Conservation (phyloP, 108 stramenopile species). For the Stephanodiscus minutulus region DNA sequence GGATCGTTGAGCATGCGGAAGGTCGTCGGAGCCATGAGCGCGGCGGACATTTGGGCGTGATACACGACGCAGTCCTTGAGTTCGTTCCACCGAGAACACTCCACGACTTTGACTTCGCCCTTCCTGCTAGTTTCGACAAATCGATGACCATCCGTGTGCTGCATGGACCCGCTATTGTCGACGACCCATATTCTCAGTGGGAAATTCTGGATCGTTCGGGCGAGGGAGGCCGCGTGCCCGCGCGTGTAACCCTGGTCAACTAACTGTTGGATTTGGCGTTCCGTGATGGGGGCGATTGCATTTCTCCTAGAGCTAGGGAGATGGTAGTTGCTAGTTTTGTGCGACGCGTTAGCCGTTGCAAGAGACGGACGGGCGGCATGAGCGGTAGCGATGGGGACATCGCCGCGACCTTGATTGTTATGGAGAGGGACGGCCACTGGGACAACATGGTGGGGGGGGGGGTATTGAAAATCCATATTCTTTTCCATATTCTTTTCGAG, state of each 20-base stretch:
- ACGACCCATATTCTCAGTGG: constrained; percentile 71
- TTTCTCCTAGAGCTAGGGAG: constrained; percentile 31
- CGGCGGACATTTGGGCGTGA: constrained; percentile 67
- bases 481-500: too few species aligned
- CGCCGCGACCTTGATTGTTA: background rate
- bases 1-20: constrained; percentile 80
- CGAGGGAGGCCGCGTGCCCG: constrained; percentile 68
- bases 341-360: constrained; percentile 1
- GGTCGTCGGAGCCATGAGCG: constrained; percentile 61
- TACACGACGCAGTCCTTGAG: constrained; percentile 62
- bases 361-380: constrained; percentile 19
- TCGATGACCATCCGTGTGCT: constrained; percentile 74
- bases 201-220: constrained; percentile 50
- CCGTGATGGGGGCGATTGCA: constrained; percentile 13
- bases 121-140: constrained; percentile 55
- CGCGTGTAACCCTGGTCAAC: constrained; percentile 71
- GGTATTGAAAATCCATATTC: background rate
- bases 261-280: constrained; percentile 36
- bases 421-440: background rate
- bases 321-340: constrained; percentile 27
- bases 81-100: constrained; percentile 78
- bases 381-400: constrained; percentile 3
- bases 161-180: constrained; percentile 80
- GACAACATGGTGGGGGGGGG: background rate
- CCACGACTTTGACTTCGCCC: constrained; percentile 48